A percentile compares a stretch with the other conserved stretches of the same genome.
These are phyloP conservation scores for Jatropha podagrica DNA, from an alignment of 441 rosid genomes.

Conservation along the genomic window DNA sequence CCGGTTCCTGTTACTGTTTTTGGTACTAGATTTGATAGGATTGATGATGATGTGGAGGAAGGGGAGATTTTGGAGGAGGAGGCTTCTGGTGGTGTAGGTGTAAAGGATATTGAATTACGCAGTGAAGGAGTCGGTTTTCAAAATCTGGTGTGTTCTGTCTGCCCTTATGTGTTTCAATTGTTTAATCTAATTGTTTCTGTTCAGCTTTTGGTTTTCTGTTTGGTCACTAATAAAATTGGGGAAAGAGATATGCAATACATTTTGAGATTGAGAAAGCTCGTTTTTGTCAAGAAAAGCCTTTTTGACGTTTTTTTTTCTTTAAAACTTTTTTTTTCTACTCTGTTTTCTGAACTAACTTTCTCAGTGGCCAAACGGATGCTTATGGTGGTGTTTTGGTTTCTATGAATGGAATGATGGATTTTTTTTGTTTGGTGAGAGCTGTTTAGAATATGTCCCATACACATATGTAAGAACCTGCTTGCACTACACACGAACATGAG, in stretches of 20 bases:
- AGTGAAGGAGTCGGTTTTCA: constrained; percentile 30
- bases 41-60: constrained; percentile 87
- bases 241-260: neutral
- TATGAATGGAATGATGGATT: constrained; percentile 32
- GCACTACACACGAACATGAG: constrained; percentile 40
- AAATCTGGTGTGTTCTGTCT: constrained; percentile 72
- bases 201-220: constrained; percentile 21
- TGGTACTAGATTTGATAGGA: constrained; percentile 12
- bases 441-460: constrained; percentile 53
- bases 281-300: neutral
- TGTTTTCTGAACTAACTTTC: constrained; percentile 8
- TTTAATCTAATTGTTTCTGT: constrained; percentile 4
- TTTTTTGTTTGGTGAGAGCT: constrained; percentile 46
- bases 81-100: constrained; percentile 29
- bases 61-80: constrained; percentile 96
- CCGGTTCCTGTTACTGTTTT: constrained; percentile 19
- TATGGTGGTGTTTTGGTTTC: constrained; percentile 22
- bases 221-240: constrained; percentile 32
- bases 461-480: constrained; percentile 58
- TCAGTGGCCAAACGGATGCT: constrained; percentile 34
- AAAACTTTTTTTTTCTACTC: neutral
- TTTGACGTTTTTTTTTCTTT: neutral
- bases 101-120: constrained; percentile 33
- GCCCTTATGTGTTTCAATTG: constrained; percentile 19
- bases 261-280: neutral